Conservation (phyloP, 176 grass and related monocot species). For the Typha latifolia region DNA sequence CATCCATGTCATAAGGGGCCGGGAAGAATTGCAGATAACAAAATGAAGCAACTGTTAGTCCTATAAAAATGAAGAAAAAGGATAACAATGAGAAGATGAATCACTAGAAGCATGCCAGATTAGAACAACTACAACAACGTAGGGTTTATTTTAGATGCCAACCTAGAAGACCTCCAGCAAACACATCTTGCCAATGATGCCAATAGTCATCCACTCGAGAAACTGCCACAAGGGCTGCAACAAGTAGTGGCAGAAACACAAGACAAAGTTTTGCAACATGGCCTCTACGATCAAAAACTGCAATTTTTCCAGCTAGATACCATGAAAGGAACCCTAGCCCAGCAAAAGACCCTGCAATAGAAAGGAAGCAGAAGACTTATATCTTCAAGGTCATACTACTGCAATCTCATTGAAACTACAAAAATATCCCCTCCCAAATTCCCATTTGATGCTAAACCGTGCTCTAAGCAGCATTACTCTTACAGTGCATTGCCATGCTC, state of each 20-base stretch:
- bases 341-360: conserved; percentile 58
- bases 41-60: conserved; percentile 59
- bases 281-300: conserved; percentile 56
- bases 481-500: too few relatives aligned
- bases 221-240: conserved; percentile 59
- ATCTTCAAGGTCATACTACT: neutral
- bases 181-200: conserved; percentile 93
- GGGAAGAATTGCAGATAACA: conserved; percentile 90
- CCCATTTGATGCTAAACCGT: neutral
- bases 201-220: conserved; percentile 89
- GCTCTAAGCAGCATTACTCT: too few relatives aligned
- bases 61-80: conserved; percentile 30
- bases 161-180: conserved; percentile 57
- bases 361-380: conserved; percentile 14
- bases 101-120: neutral
- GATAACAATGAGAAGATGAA: neutral
- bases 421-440: neutral
- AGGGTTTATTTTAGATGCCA: conserved; percentile 16
- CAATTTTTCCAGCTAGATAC: conserved; percentile 77
- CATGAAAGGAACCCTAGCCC: conserved; percentile 79
- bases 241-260: conserved; percentile 53
- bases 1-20: conserved; percentile 53
- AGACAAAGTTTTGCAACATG: conserved; percentile 71
- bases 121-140: neutral
- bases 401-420: neutral